Conservation (phyloP, 257 asterid genomes). For the Catharanthus roseus region DNA sequence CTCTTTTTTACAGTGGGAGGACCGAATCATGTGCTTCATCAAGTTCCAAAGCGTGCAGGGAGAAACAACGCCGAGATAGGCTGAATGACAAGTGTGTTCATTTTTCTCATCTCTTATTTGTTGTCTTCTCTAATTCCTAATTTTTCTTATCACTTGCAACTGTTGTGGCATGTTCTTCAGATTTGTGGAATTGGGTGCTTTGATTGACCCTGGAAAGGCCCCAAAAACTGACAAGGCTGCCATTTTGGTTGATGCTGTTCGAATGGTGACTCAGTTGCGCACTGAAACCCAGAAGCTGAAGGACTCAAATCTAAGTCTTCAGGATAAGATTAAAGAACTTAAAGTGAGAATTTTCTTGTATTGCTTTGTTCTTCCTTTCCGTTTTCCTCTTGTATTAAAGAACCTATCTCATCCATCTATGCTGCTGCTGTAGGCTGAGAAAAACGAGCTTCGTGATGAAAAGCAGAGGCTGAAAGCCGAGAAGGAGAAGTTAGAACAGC, state of each 20-base stretch:
- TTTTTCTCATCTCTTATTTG: constrained; percentile 15
- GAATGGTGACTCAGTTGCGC: constrained; percentile 74
- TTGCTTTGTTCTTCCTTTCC: not conserved
- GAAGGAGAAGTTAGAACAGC: constrained; percentile 90
- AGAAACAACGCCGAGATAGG: constrained; percentile 79
- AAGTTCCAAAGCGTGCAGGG: constrained; percentile 92
- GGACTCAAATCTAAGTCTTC: constrained; percentile 65
- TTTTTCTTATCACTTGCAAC: constrained; percentile 18
- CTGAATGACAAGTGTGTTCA: constrained; percentile 72
- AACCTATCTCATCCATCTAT: not conserved
- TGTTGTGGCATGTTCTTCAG: constrained; percentile 29
- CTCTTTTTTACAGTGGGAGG: constrained; percentile 42
- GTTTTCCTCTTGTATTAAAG: not conserved
- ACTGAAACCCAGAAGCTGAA: constrained; percentile 80
- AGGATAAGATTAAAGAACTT: constrained; percentile 84
- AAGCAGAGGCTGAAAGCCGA: constrained; percentile 82
- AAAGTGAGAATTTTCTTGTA: constrained; percentile 42
- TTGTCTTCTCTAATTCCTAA: constrained; percentile 5
- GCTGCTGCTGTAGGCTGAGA: constrained; percentile 53
- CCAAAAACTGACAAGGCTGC: constrained; percentile 90
- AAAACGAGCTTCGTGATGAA: constrained; percentile 89
- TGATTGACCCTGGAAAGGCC: constrained; percentile 91
- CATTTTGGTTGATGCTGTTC: constrained; percentile 78
- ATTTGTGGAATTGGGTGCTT: constrained; percentile 72
- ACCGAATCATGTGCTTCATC: constrained; percentile 58